Evolutionary conservation across 768 basidiomycete genomes (phyloP), one percentile per base, ranked within the genome.

Genomic region (Mycena alexandri): DNA sequence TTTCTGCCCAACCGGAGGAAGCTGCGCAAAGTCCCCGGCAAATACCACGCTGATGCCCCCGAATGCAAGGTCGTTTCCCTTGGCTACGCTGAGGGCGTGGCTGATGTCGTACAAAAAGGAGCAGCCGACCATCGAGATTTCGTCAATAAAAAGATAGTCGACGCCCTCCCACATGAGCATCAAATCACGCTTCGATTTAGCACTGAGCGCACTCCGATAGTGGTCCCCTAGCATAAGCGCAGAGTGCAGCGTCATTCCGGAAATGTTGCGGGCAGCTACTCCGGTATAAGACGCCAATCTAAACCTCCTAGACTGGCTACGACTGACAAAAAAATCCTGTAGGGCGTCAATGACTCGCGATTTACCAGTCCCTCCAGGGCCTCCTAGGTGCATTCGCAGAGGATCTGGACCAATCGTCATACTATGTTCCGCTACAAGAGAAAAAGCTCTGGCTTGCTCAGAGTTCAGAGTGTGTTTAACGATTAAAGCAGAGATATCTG

Each of bases 141-240:
- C 76, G 64, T 84, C 82, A n/a, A 83, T 72, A 29, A 83, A 75
- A 1, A 83, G 60, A 63, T 75, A 80, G 59, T 83, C 76, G 7
- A 84, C 80, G 21, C 75, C 79, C 61, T 78, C 75, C 82, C 83
- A 84, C 74, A 79, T 75, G 3, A 71, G 61, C 1, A 71, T 55
- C 5, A 77, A 51, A 52, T 77, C 74, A 3, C 48, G 4, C 3
- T 41, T 55, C 3, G 56, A 21, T 17, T 56, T 38, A 10, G 12
- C 47, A 19, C 6, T 48, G 7, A 6, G 5, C 12, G 34, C 34
- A 36, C 34, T 48, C 8, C 13, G 17, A 16, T 41, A 38, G 3
- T 38, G n/a, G 8, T 56, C 22, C 4, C 16, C 22, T 0, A 78
- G 46, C 38, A 51, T 34, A 0, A 79, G 53, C 9, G 78, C 78